Conservation (phyloP, 768 basidiomycete genomes). For the Lactarius hengduanensis region DNA sequence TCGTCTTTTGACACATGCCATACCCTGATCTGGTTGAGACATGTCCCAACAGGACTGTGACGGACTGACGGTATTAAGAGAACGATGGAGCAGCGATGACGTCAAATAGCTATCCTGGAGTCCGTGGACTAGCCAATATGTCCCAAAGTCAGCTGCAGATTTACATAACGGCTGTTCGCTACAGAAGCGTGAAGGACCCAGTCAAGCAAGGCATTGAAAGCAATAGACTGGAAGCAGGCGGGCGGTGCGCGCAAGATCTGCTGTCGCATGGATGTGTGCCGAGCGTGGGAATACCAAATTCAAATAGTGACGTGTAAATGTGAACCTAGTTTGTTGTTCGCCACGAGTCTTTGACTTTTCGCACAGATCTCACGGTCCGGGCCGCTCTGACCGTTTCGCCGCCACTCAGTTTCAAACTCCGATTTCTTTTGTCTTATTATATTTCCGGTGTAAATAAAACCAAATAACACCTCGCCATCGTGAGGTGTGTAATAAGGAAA, state of each 20-base stretch:
- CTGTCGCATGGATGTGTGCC: background rate
- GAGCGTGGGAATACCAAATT: background rate
- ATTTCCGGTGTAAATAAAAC: too few relatives aligned
- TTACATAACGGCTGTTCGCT: conserved; percentile 11
- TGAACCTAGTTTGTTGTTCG: too few relatives aligned
- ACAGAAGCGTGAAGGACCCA: conserved; percentile 8
- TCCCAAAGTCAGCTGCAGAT: background rate
- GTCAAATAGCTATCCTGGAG: background rate
- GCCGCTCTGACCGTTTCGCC: too few relatives aligned
- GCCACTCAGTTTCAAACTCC: too few relatives aligned
- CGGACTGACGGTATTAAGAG: too few relatives aligned
- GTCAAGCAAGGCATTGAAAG: background rate
- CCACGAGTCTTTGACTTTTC: too few relatives aligned
- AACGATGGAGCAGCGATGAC: background rate
- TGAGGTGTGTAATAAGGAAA: too few relatives aligned
- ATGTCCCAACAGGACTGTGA: background rate
- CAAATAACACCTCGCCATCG: too few relatives aligned
- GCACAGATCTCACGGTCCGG: too few relatives aligned
- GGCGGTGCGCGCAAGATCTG: background rate
- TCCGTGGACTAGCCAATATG: background rate
- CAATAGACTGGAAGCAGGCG: conserved; percentile 8
- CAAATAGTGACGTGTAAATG: background rate
- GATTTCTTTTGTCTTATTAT: too few relatives aligned
- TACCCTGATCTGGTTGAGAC: background rate
- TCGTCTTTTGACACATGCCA: background rate